These are phyloP conservation scores for Vanderwaltozyma polyspora DNA, from an alignment of 805 yeast genomes.

Conservation along the genomic window DNA sequence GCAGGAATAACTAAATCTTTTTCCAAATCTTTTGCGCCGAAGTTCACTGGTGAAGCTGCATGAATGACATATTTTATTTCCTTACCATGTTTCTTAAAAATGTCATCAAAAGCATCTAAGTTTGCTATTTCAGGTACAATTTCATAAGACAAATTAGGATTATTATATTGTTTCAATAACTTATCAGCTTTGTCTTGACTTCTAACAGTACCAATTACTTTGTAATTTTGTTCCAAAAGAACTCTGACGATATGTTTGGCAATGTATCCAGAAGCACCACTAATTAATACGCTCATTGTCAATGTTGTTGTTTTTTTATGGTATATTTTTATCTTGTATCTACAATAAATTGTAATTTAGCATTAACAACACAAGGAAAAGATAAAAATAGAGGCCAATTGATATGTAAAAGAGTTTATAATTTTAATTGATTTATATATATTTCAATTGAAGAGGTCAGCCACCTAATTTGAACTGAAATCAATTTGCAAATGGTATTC, in stretches of 20 bases:
- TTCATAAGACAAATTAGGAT: conserved; percentile 16
- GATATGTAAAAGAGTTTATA: too few species aligned
- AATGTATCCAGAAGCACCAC: conserved; percentile 44
- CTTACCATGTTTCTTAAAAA: conserved; percentile 28
- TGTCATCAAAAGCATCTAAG: conserved; percentile 36
- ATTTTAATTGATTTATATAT: too few species aligned
- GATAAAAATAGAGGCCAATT: too few species aligned
- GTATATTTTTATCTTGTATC: too few species aligned
- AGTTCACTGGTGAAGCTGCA: conserved; percentile 39
- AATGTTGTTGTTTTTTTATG: too few species aligned
- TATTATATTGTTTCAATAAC: conserved; percentile 22
- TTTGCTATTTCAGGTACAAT: conserved; percentile 27
- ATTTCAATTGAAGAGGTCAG: too few species aligned
- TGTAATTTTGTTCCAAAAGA: conserved; percentile 30
- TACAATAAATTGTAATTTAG: too few species aligned
- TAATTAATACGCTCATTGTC: conserved; percentile 30
- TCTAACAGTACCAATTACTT: conserved; percentile 42
- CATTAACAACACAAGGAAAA: too few species aligned
- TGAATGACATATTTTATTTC: conserved; percentile 37
- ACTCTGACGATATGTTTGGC: conserved; percentile 36
- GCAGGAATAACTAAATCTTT: conserved; percentile 46
- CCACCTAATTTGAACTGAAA: too few species aligned
- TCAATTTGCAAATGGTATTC: too few species aligned
- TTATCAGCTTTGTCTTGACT: conserved; percentile 33
- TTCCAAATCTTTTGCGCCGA: conserved; percentile 30